Evolutionary conservation across 805 yeast genomes (phyloP).

Genomic region (Nakazawaea pomicola): DNA sequence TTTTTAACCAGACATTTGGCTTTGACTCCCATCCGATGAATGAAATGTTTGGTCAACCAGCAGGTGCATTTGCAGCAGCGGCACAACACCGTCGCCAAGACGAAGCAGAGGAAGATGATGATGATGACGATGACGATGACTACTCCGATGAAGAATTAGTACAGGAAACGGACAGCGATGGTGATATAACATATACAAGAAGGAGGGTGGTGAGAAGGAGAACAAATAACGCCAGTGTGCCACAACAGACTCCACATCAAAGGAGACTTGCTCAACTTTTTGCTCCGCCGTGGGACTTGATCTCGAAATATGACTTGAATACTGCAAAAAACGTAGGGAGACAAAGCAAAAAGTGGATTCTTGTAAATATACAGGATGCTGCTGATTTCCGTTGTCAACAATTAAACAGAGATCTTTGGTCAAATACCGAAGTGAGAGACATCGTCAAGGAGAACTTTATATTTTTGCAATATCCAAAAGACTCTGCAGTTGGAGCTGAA

Average conservation of each 20-base stretch:
- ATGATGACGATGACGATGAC: constrained; percentile 30
- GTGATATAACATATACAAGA: constrained; percentile 22
- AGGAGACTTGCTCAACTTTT: constrained; percentile 75
- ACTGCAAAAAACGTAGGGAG: constrained; percentile 68
- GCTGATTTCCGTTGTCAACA: constrained; percentile 86
- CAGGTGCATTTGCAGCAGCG: neutral
- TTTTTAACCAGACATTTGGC: constrained; percentile 51
- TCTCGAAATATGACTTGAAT: constrained; percentile 63
- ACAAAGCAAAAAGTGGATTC: constrained; percentile 66
- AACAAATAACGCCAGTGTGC: constrained; percentile 12
- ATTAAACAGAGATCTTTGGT: constrained; percentile 92
- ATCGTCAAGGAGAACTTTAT: constrained; percentile 64
- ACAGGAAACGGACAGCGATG: constrained; percentile 15
- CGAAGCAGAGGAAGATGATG: constrained; percentile 30
- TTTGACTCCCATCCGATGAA: neutral
- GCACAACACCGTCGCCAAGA: constrained; percentile 13
- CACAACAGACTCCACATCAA: constrained; percentile 38
- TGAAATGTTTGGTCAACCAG: constrained; percentile 9
- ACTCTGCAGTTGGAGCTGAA: constrained; percentile 66
- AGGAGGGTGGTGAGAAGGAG: constrained; percentile 23
- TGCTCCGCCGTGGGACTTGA: constrained; percentile 91
- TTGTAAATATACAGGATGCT: constrained; percentile 83
- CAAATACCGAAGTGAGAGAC: constrained; percentile 57
- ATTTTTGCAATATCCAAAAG: constrained; percentile 80
- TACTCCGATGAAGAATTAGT: constrained; percentile 32